Conservation (phyloP, 371 early-diverging fungal species). For the Phascolomyces articulosus region DNA sequence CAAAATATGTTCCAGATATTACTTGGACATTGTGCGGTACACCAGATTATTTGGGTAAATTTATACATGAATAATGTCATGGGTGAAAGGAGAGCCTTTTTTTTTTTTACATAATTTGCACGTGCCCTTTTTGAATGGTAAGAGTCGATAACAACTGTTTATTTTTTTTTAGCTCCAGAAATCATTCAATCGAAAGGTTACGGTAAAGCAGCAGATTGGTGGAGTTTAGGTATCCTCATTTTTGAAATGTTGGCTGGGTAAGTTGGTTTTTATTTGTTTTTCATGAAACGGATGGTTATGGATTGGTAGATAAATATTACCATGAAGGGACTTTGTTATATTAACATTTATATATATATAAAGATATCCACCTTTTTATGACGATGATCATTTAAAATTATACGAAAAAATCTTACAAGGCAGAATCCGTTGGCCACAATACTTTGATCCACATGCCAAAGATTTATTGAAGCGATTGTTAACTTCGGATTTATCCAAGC, state of each 20-base stretch:
- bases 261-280: neutral
- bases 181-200: conserved; percentile 97
- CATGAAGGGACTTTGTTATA: neutral
- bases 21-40: conserved; percentile 99
- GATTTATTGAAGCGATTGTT: conserved; percentile 89
- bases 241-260: conserved; percentile 58
- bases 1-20: conserved; percentile 89
- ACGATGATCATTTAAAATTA: conserved; percentile 92
- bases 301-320: too few species aligned
- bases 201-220: conserved; percentile 97
- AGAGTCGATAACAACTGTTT: conserved; percentile 50
- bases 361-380: conserved; percentile 97
- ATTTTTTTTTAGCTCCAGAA: conserved; percentile 83
- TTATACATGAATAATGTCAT: too few species aligned
- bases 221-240: conserved; percentile 95
- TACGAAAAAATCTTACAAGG: conserved; percentile 95
- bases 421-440: conserved; percentile 85
- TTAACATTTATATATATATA: conserved; percentile 12
- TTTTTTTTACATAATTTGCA: neutral
- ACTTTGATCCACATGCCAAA: conserved; percentile 88
- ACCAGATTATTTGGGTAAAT: conserved; percentile 88
- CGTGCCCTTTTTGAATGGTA: neutral
- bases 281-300: too few species aligned
- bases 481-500: conserved; percentile 86
- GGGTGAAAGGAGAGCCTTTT: too few species aligned